Conservation (phyloP, 2,329 filamentous ascomycete genomes). For the Aspergillus vadensis region DNA sequence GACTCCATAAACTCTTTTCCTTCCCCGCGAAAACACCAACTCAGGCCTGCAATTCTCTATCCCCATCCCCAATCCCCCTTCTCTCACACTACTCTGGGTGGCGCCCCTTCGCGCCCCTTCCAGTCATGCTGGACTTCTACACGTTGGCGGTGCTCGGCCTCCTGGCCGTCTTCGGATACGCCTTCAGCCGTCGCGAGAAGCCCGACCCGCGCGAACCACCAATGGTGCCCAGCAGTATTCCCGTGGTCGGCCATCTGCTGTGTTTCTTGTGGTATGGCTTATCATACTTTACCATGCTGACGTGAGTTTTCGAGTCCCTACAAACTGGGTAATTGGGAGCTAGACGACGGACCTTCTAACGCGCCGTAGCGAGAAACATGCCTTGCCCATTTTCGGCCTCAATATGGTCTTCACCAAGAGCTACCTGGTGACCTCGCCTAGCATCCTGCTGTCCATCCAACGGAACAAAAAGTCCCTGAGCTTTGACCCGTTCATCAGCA, state of each 20-base stretch:
- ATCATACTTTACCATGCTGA: constrained; percentile 24
- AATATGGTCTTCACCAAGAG: constrained; percentile 29
- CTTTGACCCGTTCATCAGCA: constrained; percentile 28
- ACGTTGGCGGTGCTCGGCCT: neutral
- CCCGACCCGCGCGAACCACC: constrained; percentile 32
- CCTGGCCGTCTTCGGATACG: neutral
- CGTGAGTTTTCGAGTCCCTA: constrained; percentile 16
- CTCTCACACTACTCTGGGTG: neutral
- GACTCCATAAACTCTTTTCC: too few species aligned
- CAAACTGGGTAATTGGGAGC: too few species aligned
- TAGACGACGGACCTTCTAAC: too few species aligned
- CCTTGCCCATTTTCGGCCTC: constrained; percentile 25
- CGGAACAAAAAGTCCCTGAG: constrained; percentile 26
- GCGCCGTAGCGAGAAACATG: constrained; percentile 17
- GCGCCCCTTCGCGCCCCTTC: neutral
- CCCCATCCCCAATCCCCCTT: neutral
- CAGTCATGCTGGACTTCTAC: neutral
- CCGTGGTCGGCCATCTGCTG: constrained; percentile 31
- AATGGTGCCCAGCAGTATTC: constrained; percentile 21
- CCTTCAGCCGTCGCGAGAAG: neutral
- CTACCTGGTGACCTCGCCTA: constrained; percentile 31
- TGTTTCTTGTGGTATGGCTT: constrained; percentile 27
- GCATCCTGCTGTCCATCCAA: constrained; percentile 25
- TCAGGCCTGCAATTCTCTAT: too few species aligned
- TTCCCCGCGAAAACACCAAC: too few species aligned